Conservation (phyloP, 2,329 filamentous ascomycete genomes). For the Dothistroma pini region DNA sequence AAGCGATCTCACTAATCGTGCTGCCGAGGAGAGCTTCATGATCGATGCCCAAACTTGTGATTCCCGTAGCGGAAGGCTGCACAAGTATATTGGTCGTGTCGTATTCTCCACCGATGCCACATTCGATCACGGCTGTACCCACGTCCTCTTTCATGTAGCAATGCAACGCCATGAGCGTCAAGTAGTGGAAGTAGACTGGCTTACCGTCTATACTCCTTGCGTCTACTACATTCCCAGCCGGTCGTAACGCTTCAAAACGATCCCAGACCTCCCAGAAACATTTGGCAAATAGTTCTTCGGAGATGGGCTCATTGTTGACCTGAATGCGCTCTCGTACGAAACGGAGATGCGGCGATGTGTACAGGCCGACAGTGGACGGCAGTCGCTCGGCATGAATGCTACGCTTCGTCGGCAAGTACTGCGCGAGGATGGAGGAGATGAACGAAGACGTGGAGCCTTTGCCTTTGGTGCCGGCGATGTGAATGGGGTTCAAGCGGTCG, state of each 20-base stretch:
- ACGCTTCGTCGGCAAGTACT: conserved; percentile 49
- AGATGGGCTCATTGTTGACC: conserved; percentile 69
- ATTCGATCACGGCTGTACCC: conserved; percentile 78
- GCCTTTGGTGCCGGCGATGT: conserved; percentile 90
- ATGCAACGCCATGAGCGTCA: conserved; percentile 86
- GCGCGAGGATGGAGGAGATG: conserved; percentile 71
- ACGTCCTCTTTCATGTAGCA: conserved; percentile 74
- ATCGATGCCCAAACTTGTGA: conserved; percentile 81
- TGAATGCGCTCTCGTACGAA: conserved; percentile 81
- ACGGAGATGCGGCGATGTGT: conserved; percentile 81
- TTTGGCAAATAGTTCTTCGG: conserved; percentile 63
- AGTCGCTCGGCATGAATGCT: conserved; percentile 32
- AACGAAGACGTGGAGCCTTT: conserved; percentile 89
- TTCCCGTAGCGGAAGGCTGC: conserved; percentile 65
- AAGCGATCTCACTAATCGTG: conserved; percentile 77
- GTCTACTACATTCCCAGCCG: conserved; percentile 47
- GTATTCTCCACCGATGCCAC: conserved; percentile 89
- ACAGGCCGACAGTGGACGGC: conserved; percentile 60
- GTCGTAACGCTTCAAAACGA: conserved; percentile 53
- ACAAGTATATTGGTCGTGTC: conserved; percentile 85
- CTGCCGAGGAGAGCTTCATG: conserved; percentile 76
- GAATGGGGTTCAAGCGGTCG: conserved; percentile 61
- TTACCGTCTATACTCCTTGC: conserved; percentile 58
- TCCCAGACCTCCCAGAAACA: conserved; percentile 89
- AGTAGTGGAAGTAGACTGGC: conserved; percentile 87